These are phyloP conservation scores for Parathielavia appendiculata DNA, from an alignment of 495 filamentous ascomycete genomes.

Conservation along the genomic window DNA sequence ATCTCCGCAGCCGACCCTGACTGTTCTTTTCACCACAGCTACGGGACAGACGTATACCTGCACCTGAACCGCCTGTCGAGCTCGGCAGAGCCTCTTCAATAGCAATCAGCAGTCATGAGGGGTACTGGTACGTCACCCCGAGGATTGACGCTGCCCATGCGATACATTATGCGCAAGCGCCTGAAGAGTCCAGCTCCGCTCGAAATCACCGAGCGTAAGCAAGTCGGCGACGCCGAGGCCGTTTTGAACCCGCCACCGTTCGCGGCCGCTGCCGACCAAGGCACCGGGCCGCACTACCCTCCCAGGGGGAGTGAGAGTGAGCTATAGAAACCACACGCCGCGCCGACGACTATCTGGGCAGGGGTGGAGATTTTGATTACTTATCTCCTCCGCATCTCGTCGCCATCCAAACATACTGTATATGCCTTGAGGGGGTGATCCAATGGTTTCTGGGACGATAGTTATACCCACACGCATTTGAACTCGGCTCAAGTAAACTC, in stretches of 20 bases:
- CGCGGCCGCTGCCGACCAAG: background rate
- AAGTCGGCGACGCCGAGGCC: constrained; percentile 79
- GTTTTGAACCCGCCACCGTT: constrained; percentile 44
- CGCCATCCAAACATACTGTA: background rate
- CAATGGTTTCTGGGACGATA: background rate
- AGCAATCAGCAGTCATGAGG: constrained; percentile 97
- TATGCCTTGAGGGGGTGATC: background rate
- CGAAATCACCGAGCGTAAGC: constrained; percentile 77
- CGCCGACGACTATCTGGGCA: no score
- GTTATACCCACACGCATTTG: background rate
- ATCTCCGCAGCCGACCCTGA: background rate
- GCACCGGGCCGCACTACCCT: background rate
- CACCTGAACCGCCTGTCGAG: constrained; percentile 93
- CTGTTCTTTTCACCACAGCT: constrained; percentile 48
- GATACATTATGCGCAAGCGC: constrained; percentile 56
- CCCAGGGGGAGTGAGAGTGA: constrained; percentile 22
- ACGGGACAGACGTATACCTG: constrained; percentile 97
- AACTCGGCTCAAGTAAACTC: background rate
- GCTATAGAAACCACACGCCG: constrained; percentile 9
- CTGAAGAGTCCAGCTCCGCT: constrained; percentile 40
- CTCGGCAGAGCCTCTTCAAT: constrained; percentile 95
- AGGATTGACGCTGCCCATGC: constrained; percentile 75
- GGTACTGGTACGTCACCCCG: constrained; percentile 56
- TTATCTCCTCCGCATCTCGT: background rate
- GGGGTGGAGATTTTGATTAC: background rate